phyloP scores from a whole-genome alignment of 176 grass and related monocot genomes.

The Juncus effusus region DNA sequence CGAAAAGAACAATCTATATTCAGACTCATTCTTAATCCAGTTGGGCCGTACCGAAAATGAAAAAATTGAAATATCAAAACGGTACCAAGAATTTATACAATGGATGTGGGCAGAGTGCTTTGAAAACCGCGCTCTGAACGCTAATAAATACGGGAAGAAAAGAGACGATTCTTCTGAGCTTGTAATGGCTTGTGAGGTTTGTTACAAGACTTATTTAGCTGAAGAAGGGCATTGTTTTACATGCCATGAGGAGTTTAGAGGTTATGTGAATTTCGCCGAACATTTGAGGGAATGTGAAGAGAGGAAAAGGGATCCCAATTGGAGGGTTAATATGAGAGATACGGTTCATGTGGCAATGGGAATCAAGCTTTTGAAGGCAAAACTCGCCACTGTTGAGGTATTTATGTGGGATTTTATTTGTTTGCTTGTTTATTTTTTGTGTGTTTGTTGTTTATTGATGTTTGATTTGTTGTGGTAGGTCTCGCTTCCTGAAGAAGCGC shows the following conservation, averaged over 20 bases:
- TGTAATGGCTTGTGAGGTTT: conserved; percentile 53
- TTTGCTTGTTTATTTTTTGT: conserved; percentile 22
- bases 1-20: conserved; percentile 42
- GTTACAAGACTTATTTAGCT: conserved; percentile 57
- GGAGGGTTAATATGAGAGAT: conserved; percentile 46
- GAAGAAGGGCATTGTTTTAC: conserved; percentile 79
- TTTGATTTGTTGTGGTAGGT: conserved; percentile 42
- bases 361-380: conserved; percentile 66
- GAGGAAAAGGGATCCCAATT: conserved; percentile 49
- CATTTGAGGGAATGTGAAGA: conserved; percentile 64
- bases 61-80: conserved; percentile 56
- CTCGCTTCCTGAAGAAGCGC: conserved; percentile 72
- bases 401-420: conserved; percentile 14
- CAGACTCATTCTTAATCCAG: conserved; percentile 71
- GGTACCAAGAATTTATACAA: conserved; percentile 53
- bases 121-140: conserved; percentile 33
- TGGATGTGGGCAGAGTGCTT: conserved; percentile 82
- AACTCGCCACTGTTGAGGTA: conserved; percentile 73
- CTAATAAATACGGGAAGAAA: conserved; percentile 62
- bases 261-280: conserved; percentile 56
- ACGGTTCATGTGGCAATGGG: conserved; percentile 48
- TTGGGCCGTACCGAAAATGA: conserved; percentile 56
- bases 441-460: neutral
- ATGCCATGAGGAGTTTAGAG: conserved; percentile 78
- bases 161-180: conserved; percentile 37